Base-by-base conservation (phyloP, 495 filamentous ascomycete genomes). In the Annulohypoxylon nitens region DNA sequence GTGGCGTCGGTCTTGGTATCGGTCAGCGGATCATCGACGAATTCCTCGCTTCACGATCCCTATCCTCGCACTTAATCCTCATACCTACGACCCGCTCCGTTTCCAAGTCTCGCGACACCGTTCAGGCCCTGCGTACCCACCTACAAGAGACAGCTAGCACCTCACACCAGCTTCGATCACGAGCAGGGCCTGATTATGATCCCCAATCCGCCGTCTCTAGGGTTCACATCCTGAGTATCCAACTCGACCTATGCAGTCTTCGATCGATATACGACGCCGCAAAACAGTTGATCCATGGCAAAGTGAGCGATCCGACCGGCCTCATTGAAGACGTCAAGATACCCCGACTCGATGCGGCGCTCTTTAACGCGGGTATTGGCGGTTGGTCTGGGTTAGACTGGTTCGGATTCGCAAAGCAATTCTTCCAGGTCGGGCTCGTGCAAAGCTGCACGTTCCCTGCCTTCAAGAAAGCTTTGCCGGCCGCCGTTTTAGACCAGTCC, bases 321-420 rank as follows among this genome's bases (percentile, higher is more conserved):
- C 9, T 80, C 43, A 82, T 80, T 71, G 78, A 59, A 53, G 82
- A 80, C 73, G 83, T 83, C 71, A 84, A 66, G 65, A 83, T 91
- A 71, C 90, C 92, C 12, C 90, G 90, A 74, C 85, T 99, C 65
- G 93, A 98, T 78, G 86, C 87, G 4, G 85, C 93, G 8, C 86
- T 98, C 48, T 90, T 94, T 78, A 97, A 97, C 80, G 96, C 96
- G 23, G 97, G 95, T 2, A 87, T 93, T 26, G 95, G 94, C n/a
- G 92, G 92, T 9, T 95, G 93, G 90, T 87, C 81, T 7, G 93
- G 91, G n/a, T 77, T 97, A 41, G 80, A 94, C 80, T 98, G 93
- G 92, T 78, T 83, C 26, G 61, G 63, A 16, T 87, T 91, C 10
- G 81, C 88, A 64, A 89, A 86, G 83, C 83, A 81, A 25, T 79